These are phyloP conservation scores for Escallonia rubra DNA, from an alignment of 129 eudicot species.

Conservation along the genomic window DNA sequence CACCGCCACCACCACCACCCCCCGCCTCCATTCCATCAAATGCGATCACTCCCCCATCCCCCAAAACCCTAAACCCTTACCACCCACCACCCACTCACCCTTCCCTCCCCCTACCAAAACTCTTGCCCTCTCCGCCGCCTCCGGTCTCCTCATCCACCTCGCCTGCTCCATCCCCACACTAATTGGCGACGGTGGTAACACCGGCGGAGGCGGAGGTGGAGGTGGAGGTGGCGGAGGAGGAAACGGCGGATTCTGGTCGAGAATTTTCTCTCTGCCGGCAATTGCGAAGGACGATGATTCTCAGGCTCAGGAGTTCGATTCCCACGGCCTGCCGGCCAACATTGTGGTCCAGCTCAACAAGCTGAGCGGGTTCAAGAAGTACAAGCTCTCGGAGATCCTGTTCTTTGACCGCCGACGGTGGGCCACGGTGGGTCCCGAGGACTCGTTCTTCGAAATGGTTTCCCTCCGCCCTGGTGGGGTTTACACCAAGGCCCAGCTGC, in stretches of 20 bases:
- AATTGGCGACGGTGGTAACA: conserved; percentile 15
- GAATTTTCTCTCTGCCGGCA: conserved; percentile 37
- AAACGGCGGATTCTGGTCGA: conserved; percentile 58
- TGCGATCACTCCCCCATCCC: conserved; percentile 13
- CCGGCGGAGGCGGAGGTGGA: conserved; percentile 33
- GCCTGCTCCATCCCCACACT: neutral
- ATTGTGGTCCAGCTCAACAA: conserved; percentile 48
- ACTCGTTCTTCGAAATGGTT: conserved; percentile 75
- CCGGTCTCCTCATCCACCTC: conserved; percentile 12
- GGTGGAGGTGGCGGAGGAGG: conserved; percentile 58
- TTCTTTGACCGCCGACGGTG: conserved; percentile 41
- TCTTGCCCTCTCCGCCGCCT: conserved; percentile 16
- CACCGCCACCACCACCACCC: neutral
- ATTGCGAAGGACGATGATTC: conserved; percentile 62
- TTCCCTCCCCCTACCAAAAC: conserved; percentile 1
- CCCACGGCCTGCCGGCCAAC: conserved; percentile 75
- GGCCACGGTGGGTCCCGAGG: conserved; percentile 45
- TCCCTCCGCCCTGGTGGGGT: conserved; percentile 63
- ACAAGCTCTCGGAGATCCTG: conserved; percentile 60
- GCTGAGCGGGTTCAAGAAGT: conserved; percentile 65
- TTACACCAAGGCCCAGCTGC: conserved; percentile 74
- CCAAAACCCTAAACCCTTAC: conserved; percentile 38
- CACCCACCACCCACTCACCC: neutral
- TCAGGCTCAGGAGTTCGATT: conserved; percentile 48
- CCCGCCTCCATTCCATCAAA: conserved; percentile 8